Conservation (phyloP, 306 rosid species). For the Gleditsia sinensis region DNA sequence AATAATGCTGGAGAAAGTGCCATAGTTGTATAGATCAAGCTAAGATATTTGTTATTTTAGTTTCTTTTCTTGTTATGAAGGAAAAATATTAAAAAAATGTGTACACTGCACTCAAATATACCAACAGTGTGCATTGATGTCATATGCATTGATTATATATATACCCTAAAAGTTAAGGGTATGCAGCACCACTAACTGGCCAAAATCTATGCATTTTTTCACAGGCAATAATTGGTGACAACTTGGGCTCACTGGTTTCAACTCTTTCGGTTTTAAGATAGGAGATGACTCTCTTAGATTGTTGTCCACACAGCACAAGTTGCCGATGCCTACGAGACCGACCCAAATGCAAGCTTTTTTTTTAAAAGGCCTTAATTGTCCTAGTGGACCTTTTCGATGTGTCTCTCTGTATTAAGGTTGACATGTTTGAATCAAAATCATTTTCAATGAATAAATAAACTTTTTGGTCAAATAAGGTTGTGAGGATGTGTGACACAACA, state of each 20-base stretch:
- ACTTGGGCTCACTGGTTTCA: slow-evolving; percentile 39
- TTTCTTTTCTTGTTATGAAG: not conserved
- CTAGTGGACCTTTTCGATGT: slow-evolving; percentile 11
- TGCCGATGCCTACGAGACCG: not conserved
- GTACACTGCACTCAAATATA: not conserved
- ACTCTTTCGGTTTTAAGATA: slow-evolving; percentile 34
- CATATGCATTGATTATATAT: not conserved
- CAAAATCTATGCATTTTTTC: slow-evolving; percentile 30
- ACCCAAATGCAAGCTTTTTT: not conserved
- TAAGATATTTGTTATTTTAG: not conserved
- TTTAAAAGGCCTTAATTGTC: slow-evolving; percentile 12
- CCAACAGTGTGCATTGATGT: not conserved
- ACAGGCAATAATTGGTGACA: slow-evolving; percentile 47
- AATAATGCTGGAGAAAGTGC: not conserved
- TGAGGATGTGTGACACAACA: slow-evolving; percentile 7
- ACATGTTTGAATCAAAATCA: slow-evolving; percentile 36
- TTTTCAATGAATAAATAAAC: slow-evolving; percentile 28
- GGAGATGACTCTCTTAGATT: slow-evolving; percentile 33
- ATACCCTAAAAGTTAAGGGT: too few relatives aligned
- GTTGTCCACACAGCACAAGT: slow-evolving; percentile 26
- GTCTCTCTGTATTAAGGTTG: slow-evolving; percentile 37
- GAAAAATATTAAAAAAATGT: not conserved
- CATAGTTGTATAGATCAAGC: not conserved
- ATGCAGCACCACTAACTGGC: too few relatives aligned
- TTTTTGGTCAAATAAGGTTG: slow-evolving; percentile 30